Percentiles rank a stretch among this genome's conserved stretches.
Conservation (phyloP, 495 filamentous ascomycete genomes). For the Umbilicaria muhlenbergii region DNA sequence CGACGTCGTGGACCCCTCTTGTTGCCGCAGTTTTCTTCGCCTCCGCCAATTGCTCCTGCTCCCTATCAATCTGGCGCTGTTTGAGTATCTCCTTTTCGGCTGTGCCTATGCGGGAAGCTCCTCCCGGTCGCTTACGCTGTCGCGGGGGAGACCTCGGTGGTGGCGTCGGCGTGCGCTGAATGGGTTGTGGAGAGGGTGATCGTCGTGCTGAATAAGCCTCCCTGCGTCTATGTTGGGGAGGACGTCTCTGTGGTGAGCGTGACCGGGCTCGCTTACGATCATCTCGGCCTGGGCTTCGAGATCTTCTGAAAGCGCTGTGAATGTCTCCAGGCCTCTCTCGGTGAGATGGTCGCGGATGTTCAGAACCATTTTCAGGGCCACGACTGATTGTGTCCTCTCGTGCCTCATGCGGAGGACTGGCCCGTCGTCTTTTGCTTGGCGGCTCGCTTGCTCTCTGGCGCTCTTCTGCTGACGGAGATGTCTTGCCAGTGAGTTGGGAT, state of each 20-base stretch:
- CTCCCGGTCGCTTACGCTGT: slow-evolving; percentile 76
- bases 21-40: slow-evolving; percentile 29
- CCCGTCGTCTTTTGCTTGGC: no score
- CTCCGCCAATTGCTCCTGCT: slow-evolving; percentile 40
- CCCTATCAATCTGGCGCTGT: slow-evolving; percentile 47
- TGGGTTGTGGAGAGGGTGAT: slow-evolving; percentile 11
- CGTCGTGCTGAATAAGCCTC: slow-evolving; percentile 2
- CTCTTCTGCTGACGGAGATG: no score
- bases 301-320: no score
- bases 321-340: no score
- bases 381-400: no score
- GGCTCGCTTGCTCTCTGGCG: no score
- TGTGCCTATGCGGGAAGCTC: slow-evolving; percentile 57
- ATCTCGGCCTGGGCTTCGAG: not conserved
- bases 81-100: slow-evolving; percentile 53
- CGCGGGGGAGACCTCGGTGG: slow-evolving; percentile 27
- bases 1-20: slow-evolving; percentile 63
- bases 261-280: slow-evolving; percentile 1
- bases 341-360: no score
- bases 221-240: not conserved
- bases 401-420: no score
- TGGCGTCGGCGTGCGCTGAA: slow-evolving; percentile 4
- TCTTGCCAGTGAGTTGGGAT: no score
- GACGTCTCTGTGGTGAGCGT: slow-evolving; percentile 3
- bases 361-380: no score